These are phyloP conservation scores for Pestalotiopsis sp. DNA, from an alignment of 2,329 filamentous ascomycete species.

Conservation along the genomic window DNA sequence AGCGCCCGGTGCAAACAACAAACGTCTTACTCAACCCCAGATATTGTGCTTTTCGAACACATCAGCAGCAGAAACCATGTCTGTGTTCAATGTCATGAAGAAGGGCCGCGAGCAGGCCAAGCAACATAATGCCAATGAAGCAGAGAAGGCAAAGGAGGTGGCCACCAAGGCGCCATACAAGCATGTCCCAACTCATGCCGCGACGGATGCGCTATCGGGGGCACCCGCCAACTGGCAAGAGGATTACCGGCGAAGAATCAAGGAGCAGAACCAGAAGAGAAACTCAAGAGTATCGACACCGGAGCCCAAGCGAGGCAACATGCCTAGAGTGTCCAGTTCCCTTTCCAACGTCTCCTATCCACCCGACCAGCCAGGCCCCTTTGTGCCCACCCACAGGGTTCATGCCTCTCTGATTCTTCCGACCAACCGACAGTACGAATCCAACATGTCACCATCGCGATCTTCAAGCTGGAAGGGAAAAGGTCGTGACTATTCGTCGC, in stretches of 20 bases:
- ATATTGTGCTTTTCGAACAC: not conserved
- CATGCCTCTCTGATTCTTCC: slow-evolving; percentile 48
- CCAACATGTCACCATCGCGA: slow-evolving; percentile 24
- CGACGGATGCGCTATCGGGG: slow-evolving; percentile 57
- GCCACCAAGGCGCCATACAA: slow-evolving; percentile 51
- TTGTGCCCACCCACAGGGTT: slow-evolving; percentile 42
- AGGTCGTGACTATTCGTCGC: slow-evolving; percentile 21
- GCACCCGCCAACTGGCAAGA: slow-evolving; percentile 55
- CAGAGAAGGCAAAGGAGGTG: slow-evolving; percentile 49
- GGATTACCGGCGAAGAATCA: slow-evolving; percentile 49
- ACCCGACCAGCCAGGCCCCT: slow-evolving; percentile 40
- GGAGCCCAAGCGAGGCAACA: slow-evolving; percentile 30
- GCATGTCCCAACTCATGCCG: slow-evolving; percentile 66
- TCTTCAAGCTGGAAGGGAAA: slow-evolving; percentile 27
- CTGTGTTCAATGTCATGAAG: slow-evolving; percentile 58
- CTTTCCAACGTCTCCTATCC: slow-evolving; percentile 52
- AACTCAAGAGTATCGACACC: slow-evolving; percentile 47
- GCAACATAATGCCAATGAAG: slow-evolving; percentile 52
- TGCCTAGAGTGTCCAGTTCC: slow-evolving; percentile 51
- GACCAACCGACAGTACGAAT: not conserved
- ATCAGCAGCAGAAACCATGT: slow-evolving; percentile 43
- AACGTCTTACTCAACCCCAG: not conserved
- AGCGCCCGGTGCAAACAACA: not conserved
- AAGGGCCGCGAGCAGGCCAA: slow-evolving; percentile 58
- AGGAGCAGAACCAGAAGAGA: slow-evolving; percentile 53